Evolutionary conservation across 2,329 filamentous ascomycete genomes (phyloP), one percentile per base, ranked within the genome.

Genomic region (Cadophora sp.): DNA sequence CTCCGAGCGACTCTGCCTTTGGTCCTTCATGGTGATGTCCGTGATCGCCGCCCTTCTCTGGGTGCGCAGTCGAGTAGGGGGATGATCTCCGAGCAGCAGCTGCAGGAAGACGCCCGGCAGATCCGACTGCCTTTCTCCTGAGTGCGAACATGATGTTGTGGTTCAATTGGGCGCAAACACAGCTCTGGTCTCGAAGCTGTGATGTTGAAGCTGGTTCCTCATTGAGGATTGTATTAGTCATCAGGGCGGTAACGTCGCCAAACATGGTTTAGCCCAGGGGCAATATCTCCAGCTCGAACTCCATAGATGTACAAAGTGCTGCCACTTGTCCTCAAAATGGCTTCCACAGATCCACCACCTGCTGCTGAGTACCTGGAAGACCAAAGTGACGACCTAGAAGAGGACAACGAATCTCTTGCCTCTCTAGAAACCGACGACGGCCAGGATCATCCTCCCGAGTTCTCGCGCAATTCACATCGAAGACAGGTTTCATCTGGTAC

Each of bases 1-100:
- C 85, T 64, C 85, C 84, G 68, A 86, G 79, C 69, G 81, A 79
- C 77, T 87, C 85, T 68, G 81, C 80, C 65, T 76, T 79, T 62
- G 83, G 80, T 68, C 73, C 73, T 66, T 76, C 74, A 65, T 79
- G 78, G 68, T 78, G 76, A 62, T 80, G 70, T 26, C 53, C 71
- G n/a, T 73, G 66, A 66, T 73, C 59, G 22, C 68, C 73, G 26
- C 68, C 65, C 62, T 73, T 74, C 46, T 67, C 71, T 65, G 73
- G 71, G 5, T 72, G 66, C 31, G 65, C 65, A 24, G 72, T 72
- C 11, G 75, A 69, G 64, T 75, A 76, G 48, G 71, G 72, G 56
- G 66, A 70, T 40, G 66, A 62, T 53, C 62, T 58, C 29, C 68
- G 69, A 27, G 65, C 40, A 26, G 68, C 59, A 62, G 69, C 67